Base-by-base conservation (phyloP, 31 red algal genomes). In the Porphyra umbilicalis region DNA sequence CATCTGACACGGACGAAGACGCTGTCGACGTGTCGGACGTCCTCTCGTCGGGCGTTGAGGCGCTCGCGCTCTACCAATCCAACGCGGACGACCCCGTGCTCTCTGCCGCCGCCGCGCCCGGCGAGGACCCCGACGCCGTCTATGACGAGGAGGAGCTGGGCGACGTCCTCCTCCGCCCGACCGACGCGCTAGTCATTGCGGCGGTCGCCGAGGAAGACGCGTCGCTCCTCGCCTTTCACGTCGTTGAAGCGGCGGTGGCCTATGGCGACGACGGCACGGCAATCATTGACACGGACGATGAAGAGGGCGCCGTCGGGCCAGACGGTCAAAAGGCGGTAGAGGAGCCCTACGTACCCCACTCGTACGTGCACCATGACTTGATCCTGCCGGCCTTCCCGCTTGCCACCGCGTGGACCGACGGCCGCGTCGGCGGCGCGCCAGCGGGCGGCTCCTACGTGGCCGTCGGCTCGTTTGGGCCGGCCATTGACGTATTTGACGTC, bases 291-390 rank as follows among this genome's bases (percentile, higher is more conserved):
- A 82, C 89, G 14, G 86, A 95, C 85, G 87, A 91, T 80, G 96
- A 98, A 40, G 89, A 92, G 35, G 80, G 90, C 37, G 87, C 91
- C 33, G 91, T 90, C 35, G 90, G 78, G 2, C 82, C 77, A 5
- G 84, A 46, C 20, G 57, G 57, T 4, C 25, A 4, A 18, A 6
- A 83, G 36, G 80, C 68, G 42, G 87, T 83, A 20, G 88, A 90
- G 76, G 80, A 34, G 13, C 33, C 85, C 10, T 94, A 94, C 78
- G 39, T 44, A 25, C 94, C 95, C 36, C 91, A 99, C 75, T 57
- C 89, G 32, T 99, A 97, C 86, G 81, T 97, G 76, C 98, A 99
- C 82, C 98, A 99, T 80, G 98, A 99, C 76, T 37, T 93, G 77
- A 87, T 97, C 31, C 87, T 99, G 6, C 90, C 98, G 0, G 79